Evolutionary conservation across 805 yeast genomes (phyloP), one percentile per base, ranked within the genome.

Genomic region (Kuraishia borneana): DNA sequence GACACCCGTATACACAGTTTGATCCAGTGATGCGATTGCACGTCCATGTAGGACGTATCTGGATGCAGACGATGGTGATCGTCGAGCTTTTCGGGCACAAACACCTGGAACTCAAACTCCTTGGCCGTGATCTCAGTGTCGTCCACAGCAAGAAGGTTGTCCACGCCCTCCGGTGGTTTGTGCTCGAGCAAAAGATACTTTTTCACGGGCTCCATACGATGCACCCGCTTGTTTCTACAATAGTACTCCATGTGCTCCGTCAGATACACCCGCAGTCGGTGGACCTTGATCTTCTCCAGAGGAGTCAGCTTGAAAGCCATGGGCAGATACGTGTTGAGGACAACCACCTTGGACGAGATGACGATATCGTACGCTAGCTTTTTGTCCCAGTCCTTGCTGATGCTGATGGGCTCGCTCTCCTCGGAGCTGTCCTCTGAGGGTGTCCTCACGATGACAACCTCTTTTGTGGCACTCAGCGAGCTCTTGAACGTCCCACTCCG

Each of bases 1-100:
- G 95, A 83, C 26, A 92, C 63, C 34, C 97, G 61, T 34, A 92
- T 58, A 42, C 94, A 81, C 12, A 92, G 70, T 57, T 92, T 92
- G 47, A 92, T 76, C 96, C 98, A 92, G 58, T 92, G 99, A 47
- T 83, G 89, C 5, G 92, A 70, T 57, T 85, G 88, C 41, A 92
- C 85, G 45, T 76, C 76, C 18, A 70, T 73, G 44, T 69, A 79
- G 3, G 83, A 73, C 0, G 96, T 83, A 54, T 92, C 94, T 2
- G 97, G 95, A 47, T 85, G 95, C 20, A 81, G 56, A 38, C 61
- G 65, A 35, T 65, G 68, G 31, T 69, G 68, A 18, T 69, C 70
- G 34, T 69, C 69, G 38, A 84, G 62, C 33, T 61, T 60, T 40
- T 75, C 74, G 2, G 97, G 97, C 17, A 92, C 79, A 42, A 68